Base-by-base conservation (phyloP, 2,329 filamentous ascomycete species). In the Ceratocystis albifundus region DNA sequence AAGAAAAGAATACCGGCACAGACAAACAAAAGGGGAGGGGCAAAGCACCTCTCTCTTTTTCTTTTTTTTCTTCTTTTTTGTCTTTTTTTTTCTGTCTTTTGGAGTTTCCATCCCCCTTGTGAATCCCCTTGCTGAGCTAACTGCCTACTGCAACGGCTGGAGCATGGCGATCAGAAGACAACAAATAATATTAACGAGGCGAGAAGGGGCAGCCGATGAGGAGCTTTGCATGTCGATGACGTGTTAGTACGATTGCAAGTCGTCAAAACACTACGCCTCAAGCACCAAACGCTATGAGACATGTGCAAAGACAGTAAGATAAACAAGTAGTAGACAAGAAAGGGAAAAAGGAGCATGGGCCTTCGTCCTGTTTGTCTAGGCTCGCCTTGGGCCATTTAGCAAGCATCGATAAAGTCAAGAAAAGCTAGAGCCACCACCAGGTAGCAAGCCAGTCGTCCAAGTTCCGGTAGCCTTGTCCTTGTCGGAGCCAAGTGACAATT, bases 291-390 rank as follows among this genome's bases (percentile, higher is more conserved):
- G 28, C 28, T 4, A 50, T 8, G 46, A 50, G 17, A 50, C 17
- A 50, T 22, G 20, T n/a, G 6, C 7, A 50, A 20, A 50, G 46
- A 50, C 6, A 30, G 30, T 22, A 6, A 28, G 53, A 22, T 57
- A 30, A 57, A 57, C 30, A 30, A 57, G 53, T 28, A 28, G 30
- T 28, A 28, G 30, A 59, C 53, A 59, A 59, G n/a, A 44, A 20
- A 41, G 59, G 41, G 28, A 45, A 61, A 20, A 62, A 62, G 59
- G 30, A 62, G 59, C 32, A 62, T 45, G 59, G 59, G 46, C 46
- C 46, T 20, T 50, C 45, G 45, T 48, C 25, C 22, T 20, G 10
- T 17, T 5, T 30, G 53, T 28, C 10, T 57, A 28, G 53, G 25
- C 22, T 28, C 8, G 4, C 8, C 53, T 57, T 17, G 8, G 22